These are phyloP conservation scores for Pythium rhizo-oryzae DNA, from an alignment of 352 stramenopile species.

Conservation along the genomic window DNA sequence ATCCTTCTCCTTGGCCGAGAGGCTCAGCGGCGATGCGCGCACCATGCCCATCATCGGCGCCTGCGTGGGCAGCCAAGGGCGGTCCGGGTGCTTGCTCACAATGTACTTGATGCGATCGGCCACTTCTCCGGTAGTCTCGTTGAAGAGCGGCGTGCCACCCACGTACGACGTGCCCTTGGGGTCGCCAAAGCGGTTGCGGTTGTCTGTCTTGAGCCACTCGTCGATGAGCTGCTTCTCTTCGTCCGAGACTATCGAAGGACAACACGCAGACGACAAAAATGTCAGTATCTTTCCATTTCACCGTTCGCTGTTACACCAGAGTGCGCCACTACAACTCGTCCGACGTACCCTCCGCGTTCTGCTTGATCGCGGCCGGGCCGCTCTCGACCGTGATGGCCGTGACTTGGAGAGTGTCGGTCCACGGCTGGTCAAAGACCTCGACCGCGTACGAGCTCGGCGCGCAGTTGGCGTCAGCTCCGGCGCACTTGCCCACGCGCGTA, in stretches of 20 bases:
- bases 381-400: conserved; percentile 42
- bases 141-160: conserved; percentile 79
- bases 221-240: conserved; percentile 59
- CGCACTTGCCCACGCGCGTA: conserved; percentile 46
- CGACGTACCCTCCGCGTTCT: conserved; percentile 20
- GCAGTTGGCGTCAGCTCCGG: conserved; percentile 30
- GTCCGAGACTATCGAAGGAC: conserved; percentile 33
- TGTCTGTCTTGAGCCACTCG: conserved; percentile 56
- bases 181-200: conserved; percentile 70
- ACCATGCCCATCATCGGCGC: conserved; percentile 29
- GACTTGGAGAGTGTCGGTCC: conserved; percentile 66
- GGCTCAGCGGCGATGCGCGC: conserved; percentile 16
- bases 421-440: conserved; percentile 59
- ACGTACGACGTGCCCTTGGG: conserved; percentile 56
- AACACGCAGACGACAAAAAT: not conserved
- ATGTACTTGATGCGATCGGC: conserved; percentile 77
- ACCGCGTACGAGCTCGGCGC: conserved; percentile 45
- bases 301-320: not conserved
- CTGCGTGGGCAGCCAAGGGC: conserved; percentile 49
- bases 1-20: conserved; percentile 22
- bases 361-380: conserved; percentile 7
- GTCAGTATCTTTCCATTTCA: conserved; percentile 9
- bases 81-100: conserved; percentile 46
- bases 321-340: conserved; percentile 19
- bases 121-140: conserved; percentile 60